Evolutionary conservation across 176 grass and related monocot genomes (phyloP).

Genomic region (Typha latifolia): DNA sequence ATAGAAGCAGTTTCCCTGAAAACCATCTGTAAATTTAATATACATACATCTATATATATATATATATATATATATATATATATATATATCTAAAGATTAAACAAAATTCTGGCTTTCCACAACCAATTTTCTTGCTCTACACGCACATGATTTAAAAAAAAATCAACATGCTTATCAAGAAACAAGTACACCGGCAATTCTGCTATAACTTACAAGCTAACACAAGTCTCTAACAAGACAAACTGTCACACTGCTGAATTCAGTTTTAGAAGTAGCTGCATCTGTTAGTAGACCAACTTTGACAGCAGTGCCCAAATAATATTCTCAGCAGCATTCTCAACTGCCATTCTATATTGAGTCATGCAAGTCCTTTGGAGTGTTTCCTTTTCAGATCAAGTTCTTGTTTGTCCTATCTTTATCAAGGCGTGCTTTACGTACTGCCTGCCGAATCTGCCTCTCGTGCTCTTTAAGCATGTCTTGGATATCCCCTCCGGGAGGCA

Average conservation of each 20-base stretch:
- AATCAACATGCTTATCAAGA: not conserved
- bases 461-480: constrained; percentile 65
- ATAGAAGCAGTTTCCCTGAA: too few species aligned
- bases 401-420: constrained; percentile 43
- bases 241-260: too few species aligned
- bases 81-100: too few species aligned
- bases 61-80: too few species aligned
- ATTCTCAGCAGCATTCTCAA: too few species aligned
- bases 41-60: too few species aligned
- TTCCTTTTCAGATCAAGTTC: constrained; percentile 13
- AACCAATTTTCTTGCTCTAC: not conserved
- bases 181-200: not conserved
- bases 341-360: constrained; percentile 6
- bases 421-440: constrained; percentile 51
- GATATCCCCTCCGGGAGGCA: constrained; percentile 51
- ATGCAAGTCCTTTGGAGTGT: constrained; percentile 10
- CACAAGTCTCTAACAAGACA: too few species aligned
- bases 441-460: constrained; percentile 65
- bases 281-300: too few species aligned
- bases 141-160: not conserved
- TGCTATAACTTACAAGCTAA: not conserved
- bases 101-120: not conserved
- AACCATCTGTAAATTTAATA: too few species aligned
- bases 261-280: too few species aligned
- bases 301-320: too few species aligned